Base-by-base conservation (phyloP, 371 early-diverging fungal genomes). In the Rhizopus delemar region DNA sequence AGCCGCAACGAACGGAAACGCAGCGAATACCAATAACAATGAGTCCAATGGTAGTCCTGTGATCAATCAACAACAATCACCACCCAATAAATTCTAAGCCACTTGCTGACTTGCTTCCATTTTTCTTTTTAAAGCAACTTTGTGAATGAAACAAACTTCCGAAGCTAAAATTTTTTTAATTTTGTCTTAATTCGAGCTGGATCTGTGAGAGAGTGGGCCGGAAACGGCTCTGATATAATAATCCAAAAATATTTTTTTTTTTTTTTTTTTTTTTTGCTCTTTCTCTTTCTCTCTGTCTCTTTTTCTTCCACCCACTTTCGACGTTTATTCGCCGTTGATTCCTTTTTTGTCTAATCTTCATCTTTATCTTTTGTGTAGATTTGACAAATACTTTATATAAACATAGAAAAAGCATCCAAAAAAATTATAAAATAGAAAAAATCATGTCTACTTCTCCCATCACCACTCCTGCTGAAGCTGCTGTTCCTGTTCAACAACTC, bases 241-340 rank as follows among this genome's bases (percentile, higher is more conserved):
- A 13, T 8, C 11, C 39, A 38, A 38, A 38, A 38, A 38, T 38
- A 38, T 22, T 22, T 22, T 22, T 22, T 22, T 22, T 22, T 22
- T 22, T 22, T 22, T 22, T 22, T 22, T 22, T 22, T 38, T 38
- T 38, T 38, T 38, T 38, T 8, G 39, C 13, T 58, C 56, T 60
- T 41, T 65, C 60, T 60, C 60, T 65, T 55, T 60, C 65, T 60
- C 46, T 60, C 52, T 53, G 32, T 46, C 34, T 56, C 56, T 52
- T 64, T 60, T 65, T 56, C 38, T 51, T 46, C 50, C 59, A 52
- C 60, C 59, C 60, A 56, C 8, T 60, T 65, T 65, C 66, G 66
- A 65, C 66, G 66, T 65, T 65, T 49, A 65, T 59, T 60, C 66
- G 61, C 61, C 66, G 57, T 56, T 65, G 57, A n/a, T 65, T 53